Evolutionary conservation across 345 rosid species (phyloP).

Genomic region (Excoecaria agallocha): DNA sequence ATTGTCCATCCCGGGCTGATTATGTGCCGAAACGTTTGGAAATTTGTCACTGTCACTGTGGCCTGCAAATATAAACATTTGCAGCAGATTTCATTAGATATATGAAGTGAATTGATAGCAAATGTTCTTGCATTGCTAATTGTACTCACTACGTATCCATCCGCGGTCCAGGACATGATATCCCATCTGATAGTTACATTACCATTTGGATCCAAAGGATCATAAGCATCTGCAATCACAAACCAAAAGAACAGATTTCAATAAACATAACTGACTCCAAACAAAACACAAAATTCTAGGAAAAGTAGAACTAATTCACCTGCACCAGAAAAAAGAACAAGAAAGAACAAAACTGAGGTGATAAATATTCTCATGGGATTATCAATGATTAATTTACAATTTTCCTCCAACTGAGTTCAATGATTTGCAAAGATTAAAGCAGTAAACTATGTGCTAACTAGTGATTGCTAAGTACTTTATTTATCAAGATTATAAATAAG

Average conservation of each 20-base stretch:
- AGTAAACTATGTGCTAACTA: conserved; percentile 26
- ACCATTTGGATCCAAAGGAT: conserved; percentile 87
- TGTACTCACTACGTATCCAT: conserved; percentile 71
- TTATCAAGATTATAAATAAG: conserved; percentile 16
- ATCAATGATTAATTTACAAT: conserved; percentile 4
- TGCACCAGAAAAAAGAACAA: conserved; percentile 43
- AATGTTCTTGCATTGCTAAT: no score
- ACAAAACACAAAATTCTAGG: neutral
- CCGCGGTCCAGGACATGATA: conserved; percentile 77
- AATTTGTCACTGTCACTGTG: conserved; percentile 63
- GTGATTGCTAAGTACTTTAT: conserved; percentile 25
- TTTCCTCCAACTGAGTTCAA: neutral
- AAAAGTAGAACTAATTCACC: conserved; percentile 32
- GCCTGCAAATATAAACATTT: conserved; percentile 47
- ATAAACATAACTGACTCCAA: conserved; percentile 1
- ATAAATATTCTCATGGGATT: conserved; percentile 40
- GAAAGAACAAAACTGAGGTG: conserved; percentile 32
- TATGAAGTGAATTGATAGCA: no score
- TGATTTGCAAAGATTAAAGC: conserved; percentile 5
- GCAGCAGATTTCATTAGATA: neutral
- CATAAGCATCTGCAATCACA: conserved; percentile 68
- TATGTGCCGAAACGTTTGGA: conserved; percentile 75
- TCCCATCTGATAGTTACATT: conserved; percentile 90
- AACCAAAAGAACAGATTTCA: conserved; percentile 2
- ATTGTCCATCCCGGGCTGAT: conserved; percentile 77